Evolutionary conservation across 805 yeast genomes (phyloP).

Genomic region (Monosporozyma aquatica): DNA sequence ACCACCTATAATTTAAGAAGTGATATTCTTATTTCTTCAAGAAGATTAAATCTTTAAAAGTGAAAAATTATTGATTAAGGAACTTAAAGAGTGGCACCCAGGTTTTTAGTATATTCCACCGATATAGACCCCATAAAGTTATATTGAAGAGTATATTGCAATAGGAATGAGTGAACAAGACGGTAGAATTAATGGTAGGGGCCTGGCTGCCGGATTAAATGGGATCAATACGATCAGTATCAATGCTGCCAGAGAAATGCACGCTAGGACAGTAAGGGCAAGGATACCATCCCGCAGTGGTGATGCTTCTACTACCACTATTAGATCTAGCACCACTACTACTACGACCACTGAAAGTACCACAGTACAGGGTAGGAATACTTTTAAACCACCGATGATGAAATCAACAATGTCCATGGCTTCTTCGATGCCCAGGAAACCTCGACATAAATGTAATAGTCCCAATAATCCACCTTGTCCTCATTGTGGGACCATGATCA

Average conservation of each 20-base stretch:
- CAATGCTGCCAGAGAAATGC: constrained; percentile 57
- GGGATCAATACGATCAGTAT: constrained; percentile 51
- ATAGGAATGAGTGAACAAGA: not conserved
- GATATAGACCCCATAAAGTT: no score
- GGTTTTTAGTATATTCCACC: no score
- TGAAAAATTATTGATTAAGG: no score
- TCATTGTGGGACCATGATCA: constrained; percentile 63
- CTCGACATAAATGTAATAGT: constrained; percentile 24
- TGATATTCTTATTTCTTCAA: no score
- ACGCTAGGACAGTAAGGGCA: constrained; percentile 31
- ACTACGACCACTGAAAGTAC: not conserved
- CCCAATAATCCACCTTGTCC: constrained; percentile 42
- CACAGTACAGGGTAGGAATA: not conserved
- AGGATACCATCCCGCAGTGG: constrained; percentile 18
- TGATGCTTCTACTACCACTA: not conserved
- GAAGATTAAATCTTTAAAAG: no score
- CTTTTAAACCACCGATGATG: not conserved
- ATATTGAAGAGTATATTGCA: no score
- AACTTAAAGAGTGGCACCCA: no score
- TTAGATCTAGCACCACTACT: constrained; percentile 3
- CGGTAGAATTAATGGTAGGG: no score
- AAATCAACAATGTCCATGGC: not conserved
- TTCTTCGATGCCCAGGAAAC: constrained; percentile 1
- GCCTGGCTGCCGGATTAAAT: no score
- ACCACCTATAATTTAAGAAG: no score